Evolutionary conservation across 495 filamentous ascomycete species (phyloP), one percentile per base, ranked within the genome.

Genomic region (Trichoderma gamsii): DNA sequence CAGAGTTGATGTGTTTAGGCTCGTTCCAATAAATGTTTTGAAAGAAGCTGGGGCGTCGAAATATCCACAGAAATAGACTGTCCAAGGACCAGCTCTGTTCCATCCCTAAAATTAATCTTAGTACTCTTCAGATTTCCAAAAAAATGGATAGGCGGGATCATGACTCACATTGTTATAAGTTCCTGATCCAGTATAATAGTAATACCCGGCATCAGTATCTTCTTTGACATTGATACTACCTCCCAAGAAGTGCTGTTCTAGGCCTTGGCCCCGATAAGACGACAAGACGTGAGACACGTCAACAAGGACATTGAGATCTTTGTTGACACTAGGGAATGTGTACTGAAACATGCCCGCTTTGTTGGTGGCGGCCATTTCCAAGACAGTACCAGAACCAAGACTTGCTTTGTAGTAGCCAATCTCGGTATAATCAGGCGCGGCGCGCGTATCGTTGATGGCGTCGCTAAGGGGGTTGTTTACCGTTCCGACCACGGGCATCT

Each of bases 211-310:
- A 25, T 70, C 65, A 0, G 70, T 69, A 23, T 67, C 71, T 18
- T 79, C 13, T 11, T 16, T 74, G 18, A 87, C 77, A 13, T 77
- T 80, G 65, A 92, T 82, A 46, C 82, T 82, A 0, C 88, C 89
- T n/a, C 85, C 84, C 23, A 86, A 78, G 75, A 90, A 92, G n/a
- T 80, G 78, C 73, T 92, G 89, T 35, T 85, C 82, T 63, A 87
- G 78, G 0, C 86, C 86, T 66, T 83, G 74, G 3, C 85, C 85
- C 9, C 87, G 76, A 63, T 80, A 88, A 2, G 86, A 88, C 29
- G 87, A 84, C 59, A 92, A 77, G 27, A 90, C 84, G 76, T 92
- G 89, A 7, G 88, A 90, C 16, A 91, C 84, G 75, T 92, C 89
- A 23, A 92, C 83, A 18, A 91, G 75, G 51, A 92, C 71, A 66